These are phyloP conservation scores for Metschnikowia sp. DNA, from an alignment of 805 yeast species.

Conservation along the genomic window DNA sequence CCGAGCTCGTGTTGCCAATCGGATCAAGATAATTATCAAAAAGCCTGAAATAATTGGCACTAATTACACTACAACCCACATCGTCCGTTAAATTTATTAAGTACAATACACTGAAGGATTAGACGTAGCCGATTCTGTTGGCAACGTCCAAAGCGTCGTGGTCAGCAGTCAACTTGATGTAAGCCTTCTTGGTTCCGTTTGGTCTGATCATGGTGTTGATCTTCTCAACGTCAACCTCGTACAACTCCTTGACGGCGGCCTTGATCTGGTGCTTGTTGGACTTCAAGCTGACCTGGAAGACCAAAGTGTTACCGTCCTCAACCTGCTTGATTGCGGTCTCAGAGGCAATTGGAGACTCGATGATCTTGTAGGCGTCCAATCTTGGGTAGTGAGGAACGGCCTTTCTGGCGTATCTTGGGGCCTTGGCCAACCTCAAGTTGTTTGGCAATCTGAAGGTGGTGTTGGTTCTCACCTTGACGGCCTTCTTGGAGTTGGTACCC, in stretches of 20 bases:
- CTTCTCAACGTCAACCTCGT: conserved; percentile 90
- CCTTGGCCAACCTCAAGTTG: conserved; percentile 90
- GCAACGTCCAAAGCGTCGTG: conserved; percentile 99
- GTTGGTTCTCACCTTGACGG: conserved; percentile 88
- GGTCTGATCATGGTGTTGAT: conserved; percentile 98
- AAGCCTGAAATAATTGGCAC: background rate
- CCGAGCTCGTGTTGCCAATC: too few relatives aligned
- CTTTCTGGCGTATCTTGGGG: conserved; percentile 94
- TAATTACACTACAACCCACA: background rate
- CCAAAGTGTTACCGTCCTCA: conserved; percentile 98
- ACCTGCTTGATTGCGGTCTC: conserved; percentile 99
- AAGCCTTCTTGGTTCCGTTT: conserved; percentile 99
- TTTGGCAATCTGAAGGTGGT: conserved; percentile 97
- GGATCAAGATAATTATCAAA: background rate
- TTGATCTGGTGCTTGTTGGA: conserved; percentile 99
- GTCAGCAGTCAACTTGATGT: conserved; percentile 97
- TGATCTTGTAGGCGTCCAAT: conserved; percentile 91
- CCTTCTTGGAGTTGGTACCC: conserved; percentile 91
- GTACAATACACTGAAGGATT: conserved; percentile 31
- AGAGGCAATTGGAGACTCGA: conserved; percentile 92
- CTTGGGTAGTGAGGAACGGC: conserved; percentile 97
- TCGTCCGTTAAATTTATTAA: conserved; percentile 20
- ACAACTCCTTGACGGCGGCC: conserved; percentile 96
- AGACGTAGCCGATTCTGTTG: conserved; percentile 99
- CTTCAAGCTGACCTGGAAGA: conserved; percentile 95